Evolutionary conservation across 1,284 basidiomycete genomes (phyloP), one percentile per base, ranked within the genome.

Genomic region (Irpex rosettiformis): DNA sequence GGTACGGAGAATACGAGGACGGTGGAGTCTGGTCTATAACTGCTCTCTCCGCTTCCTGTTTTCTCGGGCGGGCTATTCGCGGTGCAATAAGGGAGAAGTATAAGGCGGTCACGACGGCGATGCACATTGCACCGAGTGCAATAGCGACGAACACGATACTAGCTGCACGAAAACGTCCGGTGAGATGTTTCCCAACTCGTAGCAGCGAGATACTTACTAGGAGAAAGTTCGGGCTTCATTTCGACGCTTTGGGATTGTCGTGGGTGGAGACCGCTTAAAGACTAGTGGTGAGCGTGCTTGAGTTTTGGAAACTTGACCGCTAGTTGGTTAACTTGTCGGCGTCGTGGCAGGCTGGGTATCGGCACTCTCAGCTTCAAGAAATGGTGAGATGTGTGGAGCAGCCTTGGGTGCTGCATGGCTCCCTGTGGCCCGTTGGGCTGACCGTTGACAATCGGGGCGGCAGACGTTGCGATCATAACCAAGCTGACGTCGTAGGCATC

Each of bases 51-150:
- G 58, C 18, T 28, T n/a, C 29, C 29, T 28, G n/a, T 11, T 29
- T 29, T 37, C 45, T 28, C 40, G 52, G 47, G 22, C 56, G 56
- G 16, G 51, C 58, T 22, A 62, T 25, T 30, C n/a, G 30, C 3
- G 63, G 63, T 7, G 58, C 58, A 21, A 66, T 59, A 30, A 65
- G 62, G n/a, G 67, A 64, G 55, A 62, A 66, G 61, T 64, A 65
- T 43, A 67, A 58, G 54, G 66, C 55, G 37, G 65, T 48, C 18
- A 57, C 27, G 27, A 66, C 54, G 21, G 66, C 64, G 37, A 60
- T 59, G 53, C 63, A 56, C 60, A 68, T 66, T n/a, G 62, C 55
- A 18, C 60, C 56, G 45, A 67, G 54, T 45, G 66, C 56, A 30
- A 70, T 43, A 42, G 61, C 55, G 37, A 62, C 59, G 59, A 69